These are phyloP conservation scores for Batrachochytrium dendrobatidis DNA, from an alignment of 371 early-diverging fungal species.

Conservation along the genomic window DNA sequence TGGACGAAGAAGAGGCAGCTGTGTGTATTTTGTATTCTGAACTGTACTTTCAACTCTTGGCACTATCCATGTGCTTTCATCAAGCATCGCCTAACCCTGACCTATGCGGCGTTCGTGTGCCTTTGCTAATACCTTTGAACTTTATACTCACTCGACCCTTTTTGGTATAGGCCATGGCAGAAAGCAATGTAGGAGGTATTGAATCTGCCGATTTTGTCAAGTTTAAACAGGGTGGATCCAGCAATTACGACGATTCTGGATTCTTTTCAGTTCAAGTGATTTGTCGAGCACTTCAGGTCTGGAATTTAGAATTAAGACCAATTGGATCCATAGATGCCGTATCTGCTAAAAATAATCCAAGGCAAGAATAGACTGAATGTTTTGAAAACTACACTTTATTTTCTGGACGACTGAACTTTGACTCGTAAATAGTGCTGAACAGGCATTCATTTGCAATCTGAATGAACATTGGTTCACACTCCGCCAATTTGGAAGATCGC, in stretches of 20 bases:
- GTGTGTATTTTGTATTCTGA: no score
- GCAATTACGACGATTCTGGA: constrained; percentile 74
- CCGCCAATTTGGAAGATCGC: constrained; percentile 51
- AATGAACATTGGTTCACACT: constrained; percentile 60
- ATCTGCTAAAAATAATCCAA: constrained; percentile 44
- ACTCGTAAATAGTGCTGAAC: constrained; percentile 26
- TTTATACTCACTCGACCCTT: background rate
- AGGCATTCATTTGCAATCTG: constrained; percentile 58
- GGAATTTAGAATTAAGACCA: constrained; percentile 56
- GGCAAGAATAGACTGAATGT: constrained; percentile 27
- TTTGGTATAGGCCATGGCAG: constrained; percentile 30
- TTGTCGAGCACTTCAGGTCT: constrained; percentile 56
- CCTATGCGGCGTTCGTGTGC: no score
- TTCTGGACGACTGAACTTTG: background rate
- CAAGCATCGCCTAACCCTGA: constrained; percentile 5
- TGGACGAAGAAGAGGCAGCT: constrained; percentile 46
- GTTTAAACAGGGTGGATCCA: constrained; percentile 34
- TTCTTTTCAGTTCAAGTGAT: constrained; percentile 72
- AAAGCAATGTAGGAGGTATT: constrained; percentile 20
- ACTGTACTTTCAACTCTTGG: no score
- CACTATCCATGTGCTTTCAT: background rate
- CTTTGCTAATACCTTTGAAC: background rate
- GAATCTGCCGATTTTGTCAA: constrained; percentile 28
- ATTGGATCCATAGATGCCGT: constrained; percentile 44
- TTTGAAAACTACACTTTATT: no score